Evolutionary conservation across 495 filamentous ascomycete genomes (phyloP).

Genomic region (Zalerion maritima): DNA sequence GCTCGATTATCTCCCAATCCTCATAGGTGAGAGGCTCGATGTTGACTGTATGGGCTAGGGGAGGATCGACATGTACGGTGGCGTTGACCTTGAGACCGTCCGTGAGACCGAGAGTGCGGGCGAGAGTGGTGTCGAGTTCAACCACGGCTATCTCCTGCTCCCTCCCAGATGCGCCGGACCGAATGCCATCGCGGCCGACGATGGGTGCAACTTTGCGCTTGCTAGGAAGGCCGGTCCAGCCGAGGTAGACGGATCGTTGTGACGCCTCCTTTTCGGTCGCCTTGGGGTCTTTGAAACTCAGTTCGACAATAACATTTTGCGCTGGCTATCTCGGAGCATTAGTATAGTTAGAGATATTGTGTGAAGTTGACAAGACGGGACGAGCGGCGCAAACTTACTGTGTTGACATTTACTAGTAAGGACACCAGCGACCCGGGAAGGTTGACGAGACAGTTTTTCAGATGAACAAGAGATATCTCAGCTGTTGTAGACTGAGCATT

Average conservation of each 20-base stretch:
- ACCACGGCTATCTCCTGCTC: slow-evolving; percentile 62
- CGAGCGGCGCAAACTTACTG: slow-evolving; percentile 37
- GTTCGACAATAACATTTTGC: slow-evolving; percentile 91
- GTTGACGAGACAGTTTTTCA: slow-evolving; percentile 92
- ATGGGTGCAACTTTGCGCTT: slow-evolving; percentile 62
- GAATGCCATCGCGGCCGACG: slow-evolving; percentile 57
- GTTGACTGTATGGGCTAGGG: slow-evolving; percentile 77
- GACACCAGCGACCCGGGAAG: slow-evolving; percentile 72
- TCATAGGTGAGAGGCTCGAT: slow-evolving; percentile 90
- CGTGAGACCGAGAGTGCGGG: slow-evolving; percentile 58
- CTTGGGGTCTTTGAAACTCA: slow-evolving; percentile 45
- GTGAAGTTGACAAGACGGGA: background rate
- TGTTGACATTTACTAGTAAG: slow-evolving; percentile 73
- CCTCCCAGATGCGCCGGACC: slow-evolving; percentile 35
- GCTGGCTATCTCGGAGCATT: slow-evolving; percentile 41
- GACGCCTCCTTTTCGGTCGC: slow-evolving; percentile 19
- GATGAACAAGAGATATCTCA: slow-evolving; percentile 63
- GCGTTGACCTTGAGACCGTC: slow-evolving; percentile 72
- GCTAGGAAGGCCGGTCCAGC: slow-evolving; percentile 96
- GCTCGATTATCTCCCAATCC: slow-evolving; percentile 98
- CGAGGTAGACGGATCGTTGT: slow-evolving; percentile 63
- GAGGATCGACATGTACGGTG: slow-evolving; percentile 73
- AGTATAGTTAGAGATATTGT: slow-evolving; percentile 3
- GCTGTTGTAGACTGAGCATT: slow-evolving; percentile 54
- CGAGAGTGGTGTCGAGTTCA: slow-evolving; percentile 84